Evolutionary conservation across 2,329 filamentous ascomycete species (phyloP), one percentile per base, ranked within the genome.

Genomic region (Botryotinia calthae): DNA sequence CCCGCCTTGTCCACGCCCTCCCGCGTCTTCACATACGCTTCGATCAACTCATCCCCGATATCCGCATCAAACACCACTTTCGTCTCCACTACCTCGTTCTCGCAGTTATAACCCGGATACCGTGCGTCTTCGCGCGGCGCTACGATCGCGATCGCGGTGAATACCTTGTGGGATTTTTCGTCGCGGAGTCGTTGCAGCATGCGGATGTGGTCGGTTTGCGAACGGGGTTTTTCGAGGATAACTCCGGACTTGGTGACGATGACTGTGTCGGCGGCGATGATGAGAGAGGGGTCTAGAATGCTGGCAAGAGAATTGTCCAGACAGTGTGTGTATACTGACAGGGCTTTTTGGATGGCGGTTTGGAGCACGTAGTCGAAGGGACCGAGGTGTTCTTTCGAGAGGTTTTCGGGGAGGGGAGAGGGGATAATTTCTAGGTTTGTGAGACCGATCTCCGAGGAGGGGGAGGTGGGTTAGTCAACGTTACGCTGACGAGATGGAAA

Each of bases 1-100:
- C 96, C 96, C 0, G 96, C 96, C 85, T 98, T 99, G 82, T 98
- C 96, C 18, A 90, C 94, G 2, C 96, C 96, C 85, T 99, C 96
- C 72, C 95, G 87, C 34, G 95, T 98, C 79, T 86, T 87, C 73
- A 95, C 91, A 80, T 95, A 95, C 8, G 85, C 76, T 93, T 34
- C 96, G 93, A 85, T 98, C 77, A 97, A 87, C 74, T 97, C 94
- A 83, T 99, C 95, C 22, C 89, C 89, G 7, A 91, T 85, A 61
- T 87, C 88, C 73, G 86, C 83, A 80, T 94, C 93, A 82, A 99
- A 99, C 80, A 88, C 89, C n/a, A 99, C 96, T 74, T 86, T 88
- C 62, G 95, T 98, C 86, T 97, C 95, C 84, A 98, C 95, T 8
- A 96, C 93, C 79, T 92, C 88, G 61, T 88, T 90, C 79, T 93